Evolutionary conservation across 1,284 basidiomycete genomes (phyloP).

Genomic region (Cutaneotrichosporon dermatis): DNA sequence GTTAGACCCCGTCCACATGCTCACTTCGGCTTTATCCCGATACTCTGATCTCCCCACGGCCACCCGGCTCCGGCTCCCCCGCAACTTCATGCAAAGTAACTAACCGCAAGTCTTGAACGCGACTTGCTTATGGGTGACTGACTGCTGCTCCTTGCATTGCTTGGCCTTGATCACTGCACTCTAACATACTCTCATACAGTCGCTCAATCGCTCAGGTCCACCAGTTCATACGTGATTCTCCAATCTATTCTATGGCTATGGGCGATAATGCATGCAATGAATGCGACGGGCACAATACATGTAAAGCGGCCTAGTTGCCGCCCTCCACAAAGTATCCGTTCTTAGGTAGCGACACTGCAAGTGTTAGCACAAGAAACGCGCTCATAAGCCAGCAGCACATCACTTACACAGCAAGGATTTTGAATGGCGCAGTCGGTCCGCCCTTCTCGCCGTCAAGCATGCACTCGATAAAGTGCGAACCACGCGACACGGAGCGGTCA

Average conservation of each 20-base stretch:
- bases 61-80: too few relatives aligned
- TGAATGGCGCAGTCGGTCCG: conserved; percentile 59
- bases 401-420: conserved; percentile 64
- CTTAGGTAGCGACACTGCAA: conserved; percentile 10
- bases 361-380: not conserved
- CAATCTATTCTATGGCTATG: not conserved
- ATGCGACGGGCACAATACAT: not conserved
- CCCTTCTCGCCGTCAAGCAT: conserved; percentile 72
- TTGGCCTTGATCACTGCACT: too few relatives aligned
- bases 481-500: conserved; percentile 65
- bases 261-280: not conserved
- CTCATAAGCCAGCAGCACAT: not conserved
- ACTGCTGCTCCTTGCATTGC: too few relatives aligned
- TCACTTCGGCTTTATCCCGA: too few relatives aligned
- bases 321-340: not conserved
- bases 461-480: conserved; percentile 79
- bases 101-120: too few relatives aligned
- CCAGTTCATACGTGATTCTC: not conserved
- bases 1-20: too few relatives aligned
- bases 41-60: too few relatives aligned
- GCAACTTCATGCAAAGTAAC: too few relatives aligned
- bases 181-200: not conserved
- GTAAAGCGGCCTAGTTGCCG: too few relatives aligned
- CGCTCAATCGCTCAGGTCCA: not conserved
- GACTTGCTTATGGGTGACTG: too few relatives aligned